Base-by-base conservation (phyloP, 1,139 yeast genomes). In the Candida mesenterica region DNA sequence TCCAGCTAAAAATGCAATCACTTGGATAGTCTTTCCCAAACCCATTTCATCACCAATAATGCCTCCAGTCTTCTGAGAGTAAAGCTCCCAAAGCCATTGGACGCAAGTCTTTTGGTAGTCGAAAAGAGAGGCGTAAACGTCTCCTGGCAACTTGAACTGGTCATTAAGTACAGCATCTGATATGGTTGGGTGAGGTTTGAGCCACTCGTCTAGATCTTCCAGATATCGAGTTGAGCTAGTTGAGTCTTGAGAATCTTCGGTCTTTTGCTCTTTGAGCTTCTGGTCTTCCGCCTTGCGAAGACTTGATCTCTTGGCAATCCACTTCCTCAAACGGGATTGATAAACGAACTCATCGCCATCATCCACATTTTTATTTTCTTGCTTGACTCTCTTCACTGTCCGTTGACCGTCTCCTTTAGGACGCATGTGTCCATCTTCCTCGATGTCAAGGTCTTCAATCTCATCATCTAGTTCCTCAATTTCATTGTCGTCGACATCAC, bases 11-110 rank as follows among this genome's bases (percentile, higher is more conserved):
- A 92, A 92, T 0, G 97, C 79, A 28, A 88, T 88, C 6, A 92
- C 75, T 56, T 92, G 98, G 37, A 92, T 84, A 0, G 98, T 92
- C 53, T 92, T 92, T 2, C 98, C 98, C 12, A 92, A 62, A 0
- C 98, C 98, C 98, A 92, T 92, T 58, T 92, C 98, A 59, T 92
- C 98, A 22, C 97, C 97, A 32, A 92, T 75, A 8, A 92, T 92
- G 0, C 98, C 98, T 1, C 98, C 98, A 2, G 92, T 82, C 37
- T 79, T 80, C 53, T 90, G 97, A 14, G 79, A 72, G 50, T 87
- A 83, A 14, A 92, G 67, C 52, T 92, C 99, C 88, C 80, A 75
- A 15, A 77, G 61, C 82, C 82, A 77, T 45, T 77, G 92, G 1
- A 84, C 92, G 43, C 97, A 89, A 0, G 98, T 92, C 50, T 87